These are phyloP conservation scores for Fraxinus cuspidata DNA, from an alignment of 257 asterid genomes.

Conservation along the genomic window DNA sequence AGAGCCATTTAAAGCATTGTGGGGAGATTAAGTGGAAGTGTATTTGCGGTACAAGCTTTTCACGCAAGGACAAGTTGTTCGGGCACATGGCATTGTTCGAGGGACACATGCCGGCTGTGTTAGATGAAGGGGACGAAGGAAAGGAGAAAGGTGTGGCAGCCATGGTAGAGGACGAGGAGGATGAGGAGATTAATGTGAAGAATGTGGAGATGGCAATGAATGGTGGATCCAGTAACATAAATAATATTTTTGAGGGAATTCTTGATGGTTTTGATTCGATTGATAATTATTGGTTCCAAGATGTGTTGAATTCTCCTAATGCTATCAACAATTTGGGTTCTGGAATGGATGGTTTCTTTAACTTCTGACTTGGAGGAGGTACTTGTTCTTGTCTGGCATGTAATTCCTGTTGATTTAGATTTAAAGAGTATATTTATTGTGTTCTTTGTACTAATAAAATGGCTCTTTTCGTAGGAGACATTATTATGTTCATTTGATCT, in stretches of 20 bases:
- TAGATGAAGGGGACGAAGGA: conserved; percentile 32
- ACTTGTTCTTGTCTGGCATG: not conserved
- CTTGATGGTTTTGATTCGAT: conserved; percentile 52
- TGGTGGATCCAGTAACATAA: conserved; percentile 13
- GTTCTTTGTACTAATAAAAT: conserved; percentile 19
- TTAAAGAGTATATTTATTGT: conserved; percentile 10
- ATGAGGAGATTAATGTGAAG: conserved; percentile 17
- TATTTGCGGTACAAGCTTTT: conserved; percentile 79
- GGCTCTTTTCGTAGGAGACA: conserved; percentile 1
- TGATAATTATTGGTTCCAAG: conserved; percentile 48
- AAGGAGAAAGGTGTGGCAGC: conserved; percentile 17
- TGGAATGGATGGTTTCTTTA: conserved; percentile 51
- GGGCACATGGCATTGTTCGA: conserved; percentile 89
- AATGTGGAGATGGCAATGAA: conserved; percentile 21
- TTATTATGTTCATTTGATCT: not conserved
- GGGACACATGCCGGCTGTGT: conserved; percentile 89
- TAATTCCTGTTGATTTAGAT: not conserved
- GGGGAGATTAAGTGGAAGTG: conserved; percentile 90
- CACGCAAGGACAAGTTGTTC: conserved; percentile 86
- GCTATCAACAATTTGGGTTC: conserved; percentile 13
- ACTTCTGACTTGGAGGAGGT: conserved; percentile 33
- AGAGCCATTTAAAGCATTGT: conserved; percentile 83
- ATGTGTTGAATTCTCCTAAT: conserved; percentile 45
- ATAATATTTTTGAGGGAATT: conserved; percentile 34
- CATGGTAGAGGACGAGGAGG: conserved; percentile 31